Base-by-base conservation (phyloP, 208 protist species). In the Novymonas esmeraldas region DNA sequence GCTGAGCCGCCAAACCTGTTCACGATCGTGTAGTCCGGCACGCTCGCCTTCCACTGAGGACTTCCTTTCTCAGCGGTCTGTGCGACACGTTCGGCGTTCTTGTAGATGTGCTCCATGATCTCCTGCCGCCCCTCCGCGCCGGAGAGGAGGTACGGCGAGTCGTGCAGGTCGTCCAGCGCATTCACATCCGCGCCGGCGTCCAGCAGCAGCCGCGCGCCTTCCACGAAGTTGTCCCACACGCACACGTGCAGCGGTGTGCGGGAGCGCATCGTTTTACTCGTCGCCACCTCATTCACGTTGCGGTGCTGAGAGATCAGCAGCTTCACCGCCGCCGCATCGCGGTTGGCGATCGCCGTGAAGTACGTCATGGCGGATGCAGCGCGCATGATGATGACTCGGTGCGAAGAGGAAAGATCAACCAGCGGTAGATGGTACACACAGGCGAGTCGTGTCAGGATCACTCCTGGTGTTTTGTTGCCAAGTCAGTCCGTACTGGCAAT, bases 111-210 rank as follows among this genome's bases (percentile, higher is more conserved):
- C 65, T 78, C 50, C 66, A 89, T 61, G 9, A 89, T 85, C 64
- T 80, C 76, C 45, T 64, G 39, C 14, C 76, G 66, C 13, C 79
- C 79, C 60, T 89, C 82, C 39, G 82, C 76, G 26, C 72, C 74
- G 2, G 63, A 31, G 26, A 89, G 70, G 9, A 85, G 64, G 60
- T 83, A 89, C 3, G 82, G 79, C 7, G 79, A 72, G 75, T 89
- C 82, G 55, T 89, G 76, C 46, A 89, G 59, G 49, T 85, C 69
- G 36, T 89, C 82, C 4, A 78, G 66, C 14, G 57, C 50, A 54
- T 89, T 89, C 9, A 89, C 68, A 55, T 89, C 74, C 5, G 83
- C 83, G 3, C 78, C 78, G 13, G 54, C 65, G 26, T 83, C 78
- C n/a, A 83, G 61, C n/a, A 83, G 65, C 20, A 72, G 66, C 73